Evolutionary conservation across 768 basidiomycete species (phyloP).

Genomic region (Tylopilus sp.): DNA sequence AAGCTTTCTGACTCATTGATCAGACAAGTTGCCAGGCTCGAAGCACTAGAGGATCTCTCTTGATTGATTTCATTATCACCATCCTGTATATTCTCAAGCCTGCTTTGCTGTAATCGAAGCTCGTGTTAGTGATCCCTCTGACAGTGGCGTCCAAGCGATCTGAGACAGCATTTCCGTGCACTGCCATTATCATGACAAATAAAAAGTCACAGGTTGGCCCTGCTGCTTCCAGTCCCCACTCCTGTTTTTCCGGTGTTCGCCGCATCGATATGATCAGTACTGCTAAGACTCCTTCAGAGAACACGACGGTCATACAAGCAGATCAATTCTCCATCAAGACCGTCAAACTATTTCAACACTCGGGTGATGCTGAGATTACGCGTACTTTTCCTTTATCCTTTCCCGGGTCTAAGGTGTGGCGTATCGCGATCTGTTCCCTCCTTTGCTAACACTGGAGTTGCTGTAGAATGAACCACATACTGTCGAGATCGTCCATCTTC

Average conservation of each 20-base stretch:
- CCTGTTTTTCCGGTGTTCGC: background rate
- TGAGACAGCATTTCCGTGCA: background rate
- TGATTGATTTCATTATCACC: constrained; percentile 8
- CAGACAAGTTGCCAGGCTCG: constrained; percentile 50
- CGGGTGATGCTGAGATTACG: constrained; percentile 13
- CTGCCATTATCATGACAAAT: background rate
- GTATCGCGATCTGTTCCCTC: too few relatives aligned
- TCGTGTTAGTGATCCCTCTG: background rate
- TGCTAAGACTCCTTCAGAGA: background rate
- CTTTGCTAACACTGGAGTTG: background rate
- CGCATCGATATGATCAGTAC: background rate
- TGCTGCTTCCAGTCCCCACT: background rate
- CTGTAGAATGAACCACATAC: constrained; percentile 13
- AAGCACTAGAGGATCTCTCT: constrained; percentile 41
- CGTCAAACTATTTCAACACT: constrained; percentile 17
- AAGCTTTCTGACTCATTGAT: constrained; percentile 4
- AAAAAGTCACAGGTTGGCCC: background rate
- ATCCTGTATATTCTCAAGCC: constrained; percentile 4
- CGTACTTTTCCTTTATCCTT: constrained; percentile 19
- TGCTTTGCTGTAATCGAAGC: constrained; percentile 6
- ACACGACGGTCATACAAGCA: constrained; percentile 7
- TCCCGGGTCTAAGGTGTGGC: constrained; percentile 6
- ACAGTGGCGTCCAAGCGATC: too few relatives aligned
- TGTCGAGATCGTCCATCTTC: constrained; percentile 17
- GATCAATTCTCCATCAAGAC: constrained; percentile 15